Evolutionary conservation across 2,329 filamentous ascomycete species (phyloP).

Genomic region (Fusarium sarcochroum): DNA sequence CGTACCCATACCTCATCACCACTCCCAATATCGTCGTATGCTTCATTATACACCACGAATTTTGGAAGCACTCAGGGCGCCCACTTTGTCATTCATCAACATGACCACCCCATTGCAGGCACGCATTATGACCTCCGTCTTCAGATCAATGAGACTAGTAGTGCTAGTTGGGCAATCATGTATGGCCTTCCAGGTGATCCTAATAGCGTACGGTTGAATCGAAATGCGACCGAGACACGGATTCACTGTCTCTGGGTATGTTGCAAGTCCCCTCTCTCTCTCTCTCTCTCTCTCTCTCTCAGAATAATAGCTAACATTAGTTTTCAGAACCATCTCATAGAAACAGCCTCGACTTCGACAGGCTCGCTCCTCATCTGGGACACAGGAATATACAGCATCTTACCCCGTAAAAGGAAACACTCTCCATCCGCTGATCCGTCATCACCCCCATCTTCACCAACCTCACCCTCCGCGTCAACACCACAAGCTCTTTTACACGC

Average conservation of each 20-base stretch:
- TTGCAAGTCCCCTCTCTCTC: background rate
- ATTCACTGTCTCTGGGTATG: conserved; percentile 72
- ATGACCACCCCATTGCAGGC: conserved; percentile 79
- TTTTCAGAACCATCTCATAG: conserved; percentile 70
- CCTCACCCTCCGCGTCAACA: conserved; percentile 44
- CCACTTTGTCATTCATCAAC: conserved; percentile 80
- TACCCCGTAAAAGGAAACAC: conserved; percentile 59
- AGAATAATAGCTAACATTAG: background rate
- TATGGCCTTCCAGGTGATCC: conserved; percentile 72
- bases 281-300: too few species aligned
- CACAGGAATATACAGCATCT: conserved; percentile 69
- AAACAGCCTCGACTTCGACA: conserved; percentile 67
- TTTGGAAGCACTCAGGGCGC: conserved; percentile 53
- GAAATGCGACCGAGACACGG: conserved; percentile 74
- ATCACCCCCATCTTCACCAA: conserved; percentile 37
- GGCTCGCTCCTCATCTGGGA: conserved; percentile 75
- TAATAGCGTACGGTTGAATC: conserved; percentile 66
- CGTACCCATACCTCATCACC: conserved; percentile 48
- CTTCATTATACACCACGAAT: conserved; percentile 55
- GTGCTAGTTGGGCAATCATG: conserved; percentile 75
- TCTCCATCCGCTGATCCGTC: conserved; percentile 52
- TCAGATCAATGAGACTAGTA: conserved; percentile 77
- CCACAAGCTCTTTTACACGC: conserved; percentile 64
- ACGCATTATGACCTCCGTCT: conserved; percentile 78
- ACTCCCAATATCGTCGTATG: conserved; percentile 55